Evolutionary conservation across 1,139 yeast genomes (phyloP).

Genomic region (Saccharomyces hybrid): DNA sequence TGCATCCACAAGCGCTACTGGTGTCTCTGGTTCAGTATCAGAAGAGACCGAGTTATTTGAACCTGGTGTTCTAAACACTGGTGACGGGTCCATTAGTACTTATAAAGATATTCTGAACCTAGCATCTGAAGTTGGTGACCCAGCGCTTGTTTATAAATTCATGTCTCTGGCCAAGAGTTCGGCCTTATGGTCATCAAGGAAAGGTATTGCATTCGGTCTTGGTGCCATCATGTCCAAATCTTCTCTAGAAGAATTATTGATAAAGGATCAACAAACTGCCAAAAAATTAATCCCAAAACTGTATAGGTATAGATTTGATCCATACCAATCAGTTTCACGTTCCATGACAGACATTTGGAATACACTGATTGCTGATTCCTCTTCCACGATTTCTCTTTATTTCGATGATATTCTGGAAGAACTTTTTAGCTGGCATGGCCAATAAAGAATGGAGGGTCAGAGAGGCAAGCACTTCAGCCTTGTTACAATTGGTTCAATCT

Average conservation of each 20-base stretch:
- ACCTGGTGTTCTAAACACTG: slow-evolving; percentile 69
- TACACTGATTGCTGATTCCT: slow-evolving; percentile 56
- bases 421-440: slow-evolving; percentile 58
- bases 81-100: slow-evolving; percentile 81
- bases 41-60: slow-evolving; percentile 82
- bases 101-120: slow-evolving; percentile 76
- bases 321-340: slow-evolving; percentile 61
- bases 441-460: slow-evolving; percentile 89
- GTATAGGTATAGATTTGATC: slow-evolving; percentile 80
- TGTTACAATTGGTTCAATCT: slow-evolving; percentile 62
- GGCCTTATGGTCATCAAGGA: slow-evolving; percentile 84
- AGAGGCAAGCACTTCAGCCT: slow-evolving; percentile 76
- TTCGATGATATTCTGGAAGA: slow-evolving; percentile 58
- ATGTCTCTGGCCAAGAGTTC: slow-evolving; percentile 89
- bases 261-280: slow-evolving; percentile 48
- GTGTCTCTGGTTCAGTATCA: slow-evolving; percentile 59
- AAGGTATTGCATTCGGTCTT: slow-evolving; percentile 89
- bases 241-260: slow-evolving; percentile 56
- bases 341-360: slow-evolving; percentile 91
- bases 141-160: slow-evolving; percentile 85
- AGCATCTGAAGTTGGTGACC: slow-evolving; percentile 94
- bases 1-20: slow-evolving; percentile 15
- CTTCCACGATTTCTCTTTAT: slow-evolving; percentile 46
- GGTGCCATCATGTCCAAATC: slow-evolving; percentile 79
- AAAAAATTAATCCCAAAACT: slow-evolving; percentile 68